A percentile compares a stretch with the other conserved stretches of the same genome.
These are phyloP conservation scores for Zasmidium citrigriseum DNA, from an alignment of 2,329 filamentous ascomycete genomes.

Conservation along the genomic window DNA sequence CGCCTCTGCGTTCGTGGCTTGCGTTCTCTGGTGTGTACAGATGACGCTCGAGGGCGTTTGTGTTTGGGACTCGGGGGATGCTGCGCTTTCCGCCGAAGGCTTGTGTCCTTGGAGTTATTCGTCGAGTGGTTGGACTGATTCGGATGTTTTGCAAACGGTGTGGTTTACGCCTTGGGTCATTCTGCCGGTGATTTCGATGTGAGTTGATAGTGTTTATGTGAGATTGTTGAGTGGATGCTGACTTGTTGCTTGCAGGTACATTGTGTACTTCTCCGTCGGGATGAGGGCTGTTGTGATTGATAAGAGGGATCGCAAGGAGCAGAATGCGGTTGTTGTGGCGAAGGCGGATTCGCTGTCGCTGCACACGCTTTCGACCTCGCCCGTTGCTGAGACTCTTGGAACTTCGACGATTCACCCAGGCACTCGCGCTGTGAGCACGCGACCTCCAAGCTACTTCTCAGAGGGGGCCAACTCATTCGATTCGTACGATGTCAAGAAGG, in stretches of 20 bases:
- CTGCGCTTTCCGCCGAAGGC: not conserved
- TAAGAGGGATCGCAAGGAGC: not conserved
- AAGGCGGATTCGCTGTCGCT: not conserved
- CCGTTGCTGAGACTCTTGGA: not conserved
- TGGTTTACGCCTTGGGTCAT: not conserved
- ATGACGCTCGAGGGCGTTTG: not conserved
- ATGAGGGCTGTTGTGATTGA: not conserved
- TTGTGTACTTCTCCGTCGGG: not conserved
- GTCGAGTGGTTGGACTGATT: not conserved
- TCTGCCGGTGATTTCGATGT: not conserved
- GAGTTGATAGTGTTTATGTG: not conserved
- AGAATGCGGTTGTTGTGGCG: not conserved
- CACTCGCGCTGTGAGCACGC: not conserved
- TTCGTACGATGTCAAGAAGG: not conserved
- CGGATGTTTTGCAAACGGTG: not conserved
- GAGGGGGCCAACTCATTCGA: not conserved
- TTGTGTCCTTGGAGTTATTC: not conserved
- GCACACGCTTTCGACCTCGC: not conserved
- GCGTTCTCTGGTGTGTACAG: not conserved
- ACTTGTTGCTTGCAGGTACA: not conserved
- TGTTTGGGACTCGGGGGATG: not conserved
- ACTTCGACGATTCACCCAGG: not conserved
- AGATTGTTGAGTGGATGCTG: not conserved
- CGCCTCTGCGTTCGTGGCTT: not conserved
- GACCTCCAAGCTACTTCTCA: not conserved